Evolutionary conservation across 1,139 yeast genomes (phyloP), one percentile per base, ranked within the genome.

Genomic region (Kodamaea arcana): DNA sequence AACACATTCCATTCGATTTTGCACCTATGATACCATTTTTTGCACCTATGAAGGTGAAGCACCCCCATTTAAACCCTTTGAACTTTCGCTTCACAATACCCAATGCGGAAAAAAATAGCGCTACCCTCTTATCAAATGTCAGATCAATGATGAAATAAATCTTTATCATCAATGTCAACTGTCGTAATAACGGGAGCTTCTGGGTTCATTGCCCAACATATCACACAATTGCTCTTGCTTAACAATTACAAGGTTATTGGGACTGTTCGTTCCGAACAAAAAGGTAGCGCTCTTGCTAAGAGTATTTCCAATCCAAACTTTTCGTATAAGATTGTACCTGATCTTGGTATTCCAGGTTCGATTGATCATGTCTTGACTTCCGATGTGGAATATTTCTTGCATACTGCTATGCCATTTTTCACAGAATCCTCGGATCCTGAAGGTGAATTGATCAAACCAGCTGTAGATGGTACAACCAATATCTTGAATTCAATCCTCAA

Each of bases 111-210:
- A n/a, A n/a, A n/a, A n/a, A n/a, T n/a, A n/a, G n/a, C n/a, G n/a
- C n/a, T n/a, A n/a, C n/a, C n/a, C n/a, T n/a, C n/a, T n/a, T n/a
- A n/a, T n/a, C n/a, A n/a, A n/a, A n/a, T n/a, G n/a, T n/a, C n/a
- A n/a, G n/a, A n/a, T n/a, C n/a, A n/a, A n/a, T n/a, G n/a, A n/a
- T n/a, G n/a, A n/a, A n/a, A n/a, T n/a, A n/a, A n/a, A n/a, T n/a
- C n/a, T n/a, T n/a, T n/a, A n/a, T n/a, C n/a, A n/a, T n/a, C n/a
- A n/a, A 27, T 27, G 30, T 22, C 30, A 4, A 27, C 21, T 13
- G 62, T 62, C 11, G 59, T 63, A 35, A 59, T 67, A 7, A 54
- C 71, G 4, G 72, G 73, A 13, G 72, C 68, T n/a, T 54, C 66
- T 12, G 72, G 72, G 4, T 65, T 57, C 41, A 60, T 67, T 32